Conservation (phyloP, 306 rosid species). For the Bauhinia variegata region DNA sequence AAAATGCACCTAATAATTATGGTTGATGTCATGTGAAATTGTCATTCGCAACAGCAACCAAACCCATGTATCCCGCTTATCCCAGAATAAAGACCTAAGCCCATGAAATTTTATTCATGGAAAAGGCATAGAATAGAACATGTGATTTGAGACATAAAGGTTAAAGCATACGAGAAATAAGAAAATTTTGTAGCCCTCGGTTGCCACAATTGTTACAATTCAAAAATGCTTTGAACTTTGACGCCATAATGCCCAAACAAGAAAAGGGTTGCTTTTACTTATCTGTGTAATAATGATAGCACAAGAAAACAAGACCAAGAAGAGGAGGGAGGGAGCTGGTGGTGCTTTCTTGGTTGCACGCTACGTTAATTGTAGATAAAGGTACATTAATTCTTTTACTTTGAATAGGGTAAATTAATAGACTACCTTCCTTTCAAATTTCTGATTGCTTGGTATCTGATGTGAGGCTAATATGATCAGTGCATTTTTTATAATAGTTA, state of each 20-base stretch:
- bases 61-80: constrained; percentile 23
- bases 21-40: constrained; percentile 35
- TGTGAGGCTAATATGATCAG: constrained; percentile 24
- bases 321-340: neutral
- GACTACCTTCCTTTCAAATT: constrained; percentile 35
- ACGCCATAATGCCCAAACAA: constrained; percentile 36
- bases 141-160: constrained; percentile 46
- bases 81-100: neutral
- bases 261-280: constrained; percentile 39
- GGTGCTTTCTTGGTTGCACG: neutral
- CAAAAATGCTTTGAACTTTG: constrained; percentile 38
- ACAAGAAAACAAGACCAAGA: constrained; percentile 40
- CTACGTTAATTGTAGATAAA: constrained; percentile 4
- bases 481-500: neutral
- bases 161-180: constrained; percentile 46
- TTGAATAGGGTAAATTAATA: constrained; percentile 35
- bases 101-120: constrained; percentile 18
- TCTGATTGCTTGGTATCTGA: constrained; percentile 13
- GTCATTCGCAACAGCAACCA: constrained; percentile 30
- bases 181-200: constrained; percentile 33
- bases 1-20: constrained; percentile 34
- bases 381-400: neutral
- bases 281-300: constrained; percentile 46
- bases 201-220: constrained; percentile 36
- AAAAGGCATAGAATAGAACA: constrained; percentile 11